Base-by-base conservation (phyloP, 1,139 yeast species). In the Suhomyces bokatorum region DNA sequence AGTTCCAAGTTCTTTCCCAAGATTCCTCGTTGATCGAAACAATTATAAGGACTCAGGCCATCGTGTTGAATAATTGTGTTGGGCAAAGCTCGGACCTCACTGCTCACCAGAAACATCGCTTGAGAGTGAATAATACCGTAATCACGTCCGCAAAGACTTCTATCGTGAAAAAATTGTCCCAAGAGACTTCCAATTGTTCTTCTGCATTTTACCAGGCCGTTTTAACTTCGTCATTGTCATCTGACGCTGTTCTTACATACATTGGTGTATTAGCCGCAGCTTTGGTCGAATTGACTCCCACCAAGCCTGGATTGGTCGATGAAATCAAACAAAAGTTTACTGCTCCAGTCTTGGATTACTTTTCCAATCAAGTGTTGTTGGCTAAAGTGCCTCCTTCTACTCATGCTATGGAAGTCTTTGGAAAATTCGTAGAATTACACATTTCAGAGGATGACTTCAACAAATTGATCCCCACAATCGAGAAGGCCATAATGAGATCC, bases 401-500 rank as follows among this genome's bases (percentile, higher is more conserved):
- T 2, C 44, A 52, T 20, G 56, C 66, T 8, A 47, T 67, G 37
- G 53, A 53, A 20, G 50, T 56, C 4, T 66, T 80, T 48, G 71
- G 67, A 28, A 50, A 60, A 15, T 80, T 80, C 52, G 58, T 80
- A 22, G 55, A 62, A 15, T 73, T 72, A 13, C 71, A 74, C 48
- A 60, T 83, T 6, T 56, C 67, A 5, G 60, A 63, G n/a, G 73
- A 70, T 1, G 71, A 73, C 12, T 63, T 60, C 13, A 54, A 60
- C 0, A 44, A 56, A 4, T 52, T 89, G 14, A 59, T 84, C 9
- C 89, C 95, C 3, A 72, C 77, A 14, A 59, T 91, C 41, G 93
- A 88, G 53, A 90, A 87, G 59, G 79, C 95, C 0, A 75, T 86
- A 40, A 72, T 93, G 57, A 79, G 97, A 61, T 82, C 96, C 3